Evolutionary conservation across 495 filamentous ascomycete species (phyloP), one percentile per base, ranked within the genome.

Genomic region (Penicillium macrosclerotiorum): DNA sequence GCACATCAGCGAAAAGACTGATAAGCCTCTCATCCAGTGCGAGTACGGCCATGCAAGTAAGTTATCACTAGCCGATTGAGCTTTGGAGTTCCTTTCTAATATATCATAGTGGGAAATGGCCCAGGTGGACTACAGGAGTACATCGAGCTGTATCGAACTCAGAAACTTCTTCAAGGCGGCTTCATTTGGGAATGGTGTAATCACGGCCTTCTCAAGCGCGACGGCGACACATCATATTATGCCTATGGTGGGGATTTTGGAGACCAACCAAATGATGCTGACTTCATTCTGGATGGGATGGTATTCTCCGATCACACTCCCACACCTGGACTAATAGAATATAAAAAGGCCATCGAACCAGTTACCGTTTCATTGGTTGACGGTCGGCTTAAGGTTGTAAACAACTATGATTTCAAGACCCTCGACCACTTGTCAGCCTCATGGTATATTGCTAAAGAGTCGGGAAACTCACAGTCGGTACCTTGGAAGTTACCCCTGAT

Each of bases 141-240:
- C 49, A 71, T 81, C 20, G 69, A 83, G 8, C 68, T 69, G 0
- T 87, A 85, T 53, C 72, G 74, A 13, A 62, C 68, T 20, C 55
- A 85, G 45, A 71, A 67, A 0, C 69, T 73, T 12, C 68, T 88
- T 2, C 82, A 86, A 52, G 84, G 84, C 1, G 84, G 84, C 12
- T 86, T 83, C 44, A 75, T 86, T 22, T 88, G 84, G 83, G 83
- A 86, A 52, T 87, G 84, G 84, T 77, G 79, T 1, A 87, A 86
- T 52, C 83, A 87, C 43, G 84, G 84, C 1, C 65, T 88, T 58
- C 73, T 52, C 75, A 79, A 5, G 74, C 76, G 51, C 62, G 16
- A 51, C 33, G 49, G 45, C 31, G 51, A 12, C 75, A 78, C 47
- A 67, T 72, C 18, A 61, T 85, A 76, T 47, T 86, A 83, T 46